These are phyloP conservation scores for Pleurotus ostreatus DNA, from an alignment of 768 basidiomycete species.

Conservation along the genomic window DNA sequence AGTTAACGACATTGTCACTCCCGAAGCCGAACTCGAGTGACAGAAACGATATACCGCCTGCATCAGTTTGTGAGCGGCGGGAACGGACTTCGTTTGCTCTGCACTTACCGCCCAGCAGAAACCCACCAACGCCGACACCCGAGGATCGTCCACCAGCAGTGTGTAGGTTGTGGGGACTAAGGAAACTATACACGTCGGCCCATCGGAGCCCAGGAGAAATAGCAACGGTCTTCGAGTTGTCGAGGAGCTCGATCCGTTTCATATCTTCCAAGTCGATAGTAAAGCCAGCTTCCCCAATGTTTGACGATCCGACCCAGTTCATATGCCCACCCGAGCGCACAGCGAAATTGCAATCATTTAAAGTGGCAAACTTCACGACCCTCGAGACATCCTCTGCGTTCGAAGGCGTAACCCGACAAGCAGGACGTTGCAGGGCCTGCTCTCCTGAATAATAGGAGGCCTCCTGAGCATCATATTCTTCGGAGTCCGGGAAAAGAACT, in stretches of 20 bases:
- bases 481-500: not conserved
- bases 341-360: not conserved
- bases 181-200: slow-evolving; percentile 9
- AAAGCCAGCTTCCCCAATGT: slow-evolving; percentile 9
- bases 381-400: slow-evolving; percentile 3
- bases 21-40: slow-evolving; percentile 11
- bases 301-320: slow-evolving; percentile 9
- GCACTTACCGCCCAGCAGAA: slow-evolving; percentile 11
- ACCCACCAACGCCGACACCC: slow-evolving; percentile 13
- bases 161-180: slow-evolving; percentile 2
- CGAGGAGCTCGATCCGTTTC: slow-evolving; percentile 2
- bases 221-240: not conserved
- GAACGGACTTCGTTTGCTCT: not conserved
- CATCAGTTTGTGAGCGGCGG: no score
- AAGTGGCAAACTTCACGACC: not conserved
- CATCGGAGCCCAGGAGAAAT: slow-evolving; percentile 10
- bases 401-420: slow-evolving; percentile 1
- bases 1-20: slow-evolving; percentile 11
- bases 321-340: slow-evolving; percentile 10
- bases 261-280: slow-evolving; percentile 8
- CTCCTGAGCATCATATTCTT: not conserved
- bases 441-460: slow-evolving; percentile 2
- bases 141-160: slow-evolving; percentile 11
- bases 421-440: not conserved
- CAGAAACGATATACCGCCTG: slow-evolving; percentile 15